Base-by-base conservation (phyloP, 2,329 filamentous ascomycete species). In the Cladosporium sp. region DNA sequence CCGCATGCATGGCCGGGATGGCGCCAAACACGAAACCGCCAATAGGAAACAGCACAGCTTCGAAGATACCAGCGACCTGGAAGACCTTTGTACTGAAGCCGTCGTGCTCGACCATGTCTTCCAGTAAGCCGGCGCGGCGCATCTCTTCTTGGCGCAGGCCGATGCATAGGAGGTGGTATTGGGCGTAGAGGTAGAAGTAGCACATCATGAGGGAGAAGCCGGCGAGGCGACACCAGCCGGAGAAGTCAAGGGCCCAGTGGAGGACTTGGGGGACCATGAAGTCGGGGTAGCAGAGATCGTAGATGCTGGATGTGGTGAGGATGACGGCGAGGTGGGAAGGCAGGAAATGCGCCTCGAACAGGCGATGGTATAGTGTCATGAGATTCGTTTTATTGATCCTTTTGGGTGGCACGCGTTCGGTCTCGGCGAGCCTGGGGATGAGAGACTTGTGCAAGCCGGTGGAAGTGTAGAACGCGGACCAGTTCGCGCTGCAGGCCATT, bases 331-430 rank as follows among this genome's bases (percentile, higher is more conserved):
- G 87, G 71, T 91, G 89, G 18, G 88, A 83, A 0, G 89, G 88
- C 28, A 91, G 79, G 74, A 91, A 91, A 75, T 91, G 89, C 0
- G 89, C 89, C 75, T 91, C 89, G 71, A 89, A 91, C n/a, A 91
- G 79, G 21, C 89, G 85, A 73, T 89, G 87, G 73, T 84, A 83
- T 35, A 91, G 81, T 62, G 85, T 83, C 69, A 86, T 75, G 55
- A 88, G 81, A 68, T 83, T 85, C 72, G 80, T 80, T 81, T 82
- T 72, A 72, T 70, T 67, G 52, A 75, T 72, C 4, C 69, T 67
- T 57, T 67, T 68, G 10, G 67, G 68, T 18, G 66, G 62, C 29
- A 67, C 64, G 23, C 66, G 66, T 50, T 69, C 66, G 31, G 61
- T 65, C 23, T 69, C 67, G 16, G 67, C 57, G 28, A 62, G 40